These are phyloP conservation scores for Camelina sativa DNA, from an alignment of 345 rosid genomes.

Conservation along the genomic window DNA sequence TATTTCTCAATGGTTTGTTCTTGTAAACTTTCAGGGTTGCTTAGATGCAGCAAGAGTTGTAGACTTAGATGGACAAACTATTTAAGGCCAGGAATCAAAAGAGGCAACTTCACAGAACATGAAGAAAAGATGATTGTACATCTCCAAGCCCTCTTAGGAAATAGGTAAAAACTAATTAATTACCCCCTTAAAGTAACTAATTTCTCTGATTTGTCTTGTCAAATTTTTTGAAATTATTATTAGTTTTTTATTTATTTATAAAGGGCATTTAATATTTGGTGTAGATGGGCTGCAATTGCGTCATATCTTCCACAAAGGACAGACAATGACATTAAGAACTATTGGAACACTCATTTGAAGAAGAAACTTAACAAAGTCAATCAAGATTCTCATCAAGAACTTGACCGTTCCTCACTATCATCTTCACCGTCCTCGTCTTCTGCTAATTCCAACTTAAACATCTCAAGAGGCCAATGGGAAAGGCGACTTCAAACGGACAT, in stretches of 20 bases:
- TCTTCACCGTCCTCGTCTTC: slow-evolving; percentile 46
- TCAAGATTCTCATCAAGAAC: slow-evolving; percentile 40
- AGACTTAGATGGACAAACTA: slow-evolving; percentile 92
- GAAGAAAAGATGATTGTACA: slow-evolving; percentile 86
- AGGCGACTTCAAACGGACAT: slow-evolving; percentile 76
- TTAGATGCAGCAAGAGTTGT: slow-evolving; percentile 87
- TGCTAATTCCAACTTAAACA: slow-evolving; percentile 42
- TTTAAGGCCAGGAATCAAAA: slow-evolving; percentile 80
- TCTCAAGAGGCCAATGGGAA: slow-evolving; percentile 83
- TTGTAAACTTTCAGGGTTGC: slow-evolving; percentile 61
- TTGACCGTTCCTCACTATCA: slow-evolving; percentile 34
- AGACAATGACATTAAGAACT: slow-evolving; percentile 82
- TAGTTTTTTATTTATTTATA: neutral
- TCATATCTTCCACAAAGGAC: slow-evolving; percentile 87
- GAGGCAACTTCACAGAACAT: slow-evolving; percentile 75
- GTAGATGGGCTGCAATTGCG: slow-evolving; percentile 95
- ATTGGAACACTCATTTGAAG: slow-evolving; percentile 86
- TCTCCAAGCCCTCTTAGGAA: slow-evolving; percentile 84
- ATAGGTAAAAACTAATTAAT: slow-evolving; percentile 52
- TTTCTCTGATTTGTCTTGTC: neutral
- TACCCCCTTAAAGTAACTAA: neutral
- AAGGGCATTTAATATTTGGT: slow-evolving; percentile 25
- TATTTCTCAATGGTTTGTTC: slow-evolving; percentile 4
- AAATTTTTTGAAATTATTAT: neutral
- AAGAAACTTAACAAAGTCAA: slow-evolving; percentile 64